Evolutionary conservation across 1,284 basidiomycete genomes (phyloP), one percentile per base, ranked within the genome.

Genomic region (Leccinum olivaceoglutinosum): DNA sequence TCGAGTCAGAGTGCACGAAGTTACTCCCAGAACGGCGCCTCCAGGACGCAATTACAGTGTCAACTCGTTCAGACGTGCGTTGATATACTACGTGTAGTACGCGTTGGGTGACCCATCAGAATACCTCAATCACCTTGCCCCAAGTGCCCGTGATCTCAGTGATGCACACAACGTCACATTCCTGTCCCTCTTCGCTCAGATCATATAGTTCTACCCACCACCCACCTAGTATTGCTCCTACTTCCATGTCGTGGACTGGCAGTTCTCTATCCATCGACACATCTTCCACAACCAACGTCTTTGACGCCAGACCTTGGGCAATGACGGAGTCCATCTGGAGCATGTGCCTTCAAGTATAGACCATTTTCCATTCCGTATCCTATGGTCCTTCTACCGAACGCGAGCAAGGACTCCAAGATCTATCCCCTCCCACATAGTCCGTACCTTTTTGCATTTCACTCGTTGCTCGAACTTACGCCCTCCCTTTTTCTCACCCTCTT

Each of bases 381-480:
- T 18, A 16, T n/a, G 62, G 60, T 34, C 61, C 36, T 66, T 36
- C 61, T 58, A 2, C 53, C 53, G 71, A 84, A 86, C 68, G 71
- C 81, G 55, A 73, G 71, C 65, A 91, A 90, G 77, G 86, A 93
- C 70, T 79, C 85, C 69, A 98, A 98, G 85, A 90, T 99, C 72
- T 99, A 99, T 79, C 96, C 96, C 53, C 84, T 99, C n/a, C 96
- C 96, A 18, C 96, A 98, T 81, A 96, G 95, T 96, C 67, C 65
- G 93, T 85, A 4, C 53, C 8, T 55, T 34, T 38, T 75, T 82
- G 90, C 10, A 80, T 91, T 14, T 77, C 78, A 10, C 90, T 29
- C 29, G 3, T 5, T 16, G 16, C 34, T n/a, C 58, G 44, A 29
- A 29, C 29, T 29, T 29, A 29, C 29, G 29, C 29, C 29, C 16